Evolutionary conservation across 75 land plant species (phyloP).

Genomic region (Cunninghamia lanceolata): DNA sequence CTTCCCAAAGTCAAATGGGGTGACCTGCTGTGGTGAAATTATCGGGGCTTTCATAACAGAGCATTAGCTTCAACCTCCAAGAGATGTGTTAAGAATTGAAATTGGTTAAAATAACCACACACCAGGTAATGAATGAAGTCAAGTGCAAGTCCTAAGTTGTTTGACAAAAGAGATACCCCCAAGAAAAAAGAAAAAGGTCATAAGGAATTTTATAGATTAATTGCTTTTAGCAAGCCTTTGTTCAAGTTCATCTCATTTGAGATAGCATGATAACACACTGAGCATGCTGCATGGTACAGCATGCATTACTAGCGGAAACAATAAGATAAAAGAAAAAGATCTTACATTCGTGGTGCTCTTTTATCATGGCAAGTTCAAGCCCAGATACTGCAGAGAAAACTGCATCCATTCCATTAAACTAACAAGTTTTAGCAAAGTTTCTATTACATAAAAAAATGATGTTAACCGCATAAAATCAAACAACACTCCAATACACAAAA

Average conservation of each 20-base stretch:
- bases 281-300: not conserved
- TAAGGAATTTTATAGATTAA: not conserved
- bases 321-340: not conserved
- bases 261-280: not conserved
- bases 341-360: constrained; percentile 39
- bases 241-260: not conserved
- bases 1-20: not conserved
- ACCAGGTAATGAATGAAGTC: not conserved
- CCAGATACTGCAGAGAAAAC: constrained; percentile 63
- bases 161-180: not conserved
- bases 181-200: not conserved
- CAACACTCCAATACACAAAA: not conserved
- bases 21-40: not conserved
- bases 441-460: not conserved
- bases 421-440: not conserved
- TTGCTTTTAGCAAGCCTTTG: not conserved
- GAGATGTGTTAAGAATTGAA: not conserved
- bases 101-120: not conserved
- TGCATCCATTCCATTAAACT: constrained; percentile 12
- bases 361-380: constrained; percentile 35
- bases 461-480: not conserved
- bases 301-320: not conserved
- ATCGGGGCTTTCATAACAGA: not conserved
- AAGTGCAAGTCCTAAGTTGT: not conserved
- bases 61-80: too few species aligned